Base-by-base conservation (phyloP, 2,329 filamentous ascomycete species). In the Diaporthe citri region DNA sequence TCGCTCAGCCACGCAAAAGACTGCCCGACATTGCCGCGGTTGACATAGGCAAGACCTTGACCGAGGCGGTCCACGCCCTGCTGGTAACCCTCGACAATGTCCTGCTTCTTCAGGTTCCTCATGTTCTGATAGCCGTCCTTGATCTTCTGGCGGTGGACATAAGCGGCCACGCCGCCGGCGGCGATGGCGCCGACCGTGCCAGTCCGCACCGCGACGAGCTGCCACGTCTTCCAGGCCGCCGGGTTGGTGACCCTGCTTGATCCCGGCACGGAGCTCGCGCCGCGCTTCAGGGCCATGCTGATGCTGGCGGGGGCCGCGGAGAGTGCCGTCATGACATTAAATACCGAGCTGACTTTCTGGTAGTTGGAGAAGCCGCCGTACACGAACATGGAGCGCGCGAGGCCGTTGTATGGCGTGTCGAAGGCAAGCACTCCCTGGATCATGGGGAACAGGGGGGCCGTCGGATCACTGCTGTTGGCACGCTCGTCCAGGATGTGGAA, bases 401-500 rank as follows among this genome's bases (percentile, higher is more conserved):
- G 87, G 9, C 93, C 92, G 74, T 95, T 91, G 83, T 93, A 97
- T 0, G 95, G 95, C 0, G 95, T 97, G 83, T 97, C 95, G 79
- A 97, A 97, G 9, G 94, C 91, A 46, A 97, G 87, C 22, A 97
- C 88, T 67, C 93, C 95, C 80, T 95, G 93, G 75, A 97, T 93
- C 72, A 94, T 90, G 0, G 95, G 95, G 82, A 97, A 97, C 82
- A 95, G 91, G 17, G 80, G 78, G 1, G 73, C 60, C 0, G 74
- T 75, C 1, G 78, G 78, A 10, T 83, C 79, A 1, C 78, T 77
- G 36, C 81, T 75, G n/a, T 82, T 80, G 51, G 78, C 80, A 17
- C 91, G 87, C 78, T 94, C 94, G 75, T 92, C 89, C 57, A 94
- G 81, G 56, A 95, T 88, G 36, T 93, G 89, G 78, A 97, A 90